Conservation (phyloP, 805 yeast species). For the Phaffomyces thermotolerans region DNA sequence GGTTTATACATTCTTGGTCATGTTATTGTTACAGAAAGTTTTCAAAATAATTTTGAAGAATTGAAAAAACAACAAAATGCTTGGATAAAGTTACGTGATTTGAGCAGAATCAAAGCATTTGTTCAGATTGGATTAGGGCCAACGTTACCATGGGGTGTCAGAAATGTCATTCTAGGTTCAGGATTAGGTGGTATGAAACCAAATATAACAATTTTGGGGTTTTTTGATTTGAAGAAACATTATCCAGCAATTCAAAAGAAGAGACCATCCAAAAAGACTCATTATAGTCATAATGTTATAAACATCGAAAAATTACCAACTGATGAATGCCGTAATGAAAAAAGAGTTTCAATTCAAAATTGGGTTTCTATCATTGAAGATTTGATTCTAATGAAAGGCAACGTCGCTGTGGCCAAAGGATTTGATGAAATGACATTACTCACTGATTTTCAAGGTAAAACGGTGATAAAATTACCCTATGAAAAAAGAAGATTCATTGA, state of each 20-base stretch:
- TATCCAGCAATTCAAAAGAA: slow-evolving; percentile 11
- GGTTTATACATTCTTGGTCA: slow-evolving; percentile 91
- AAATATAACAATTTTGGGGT: slow-evolving; percentile 87
- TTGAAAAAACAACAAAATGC: slow-evolving; percentile 66
- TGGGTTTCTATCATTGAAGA: slow-evolving; percentile 96
- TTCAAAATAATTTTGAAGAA: slow-evolving; percentile 61
- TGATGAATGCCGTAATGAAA: slow-evolving; percentile 66
- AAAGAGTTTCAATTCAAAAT: slow-evolving; percentile 59
- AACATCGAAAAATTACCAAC: slow-evolving; percentile 59
- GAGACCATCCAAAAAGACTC: slow-evolving; percentile 4
- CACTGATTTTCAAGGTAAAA: slow-evolving; percentile 17
- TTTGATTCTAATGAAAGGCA: slow-evolving; percentile 76
- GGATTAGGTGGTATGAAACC: slow-evolving; percentile 99
- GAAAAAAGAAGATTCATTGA: slow-evolving; percentile 57
- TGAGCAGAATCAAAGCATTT: slow-evolving; percentile 79
- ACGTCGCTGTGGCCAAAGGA: slow-evolving; percentile 91
- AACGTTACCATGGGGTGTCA: slow-evolving; percentile 86
- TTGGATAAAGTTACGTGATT: slow-evolving; percentile 78
- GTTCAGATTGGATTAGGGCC: slow-evolving; percentile 90
- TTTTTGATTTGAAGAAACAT: slow-evolving; percentile 54
- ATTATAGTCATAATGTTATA: slow-evolving; percentile 16
- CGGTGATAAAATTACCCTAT: slow-evolving; percentile 25
- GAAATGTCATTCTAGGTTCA: slow-evolving; percentile 85
- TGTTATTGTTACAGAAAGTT: slow-evolving; percentile 62
- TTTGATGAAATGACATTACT: slow-evolving; percentile 69